Base-by-base conservation (phyloP, 1,284 basidiomycete species). In the Tranzscheliella williamsii region DNA sequence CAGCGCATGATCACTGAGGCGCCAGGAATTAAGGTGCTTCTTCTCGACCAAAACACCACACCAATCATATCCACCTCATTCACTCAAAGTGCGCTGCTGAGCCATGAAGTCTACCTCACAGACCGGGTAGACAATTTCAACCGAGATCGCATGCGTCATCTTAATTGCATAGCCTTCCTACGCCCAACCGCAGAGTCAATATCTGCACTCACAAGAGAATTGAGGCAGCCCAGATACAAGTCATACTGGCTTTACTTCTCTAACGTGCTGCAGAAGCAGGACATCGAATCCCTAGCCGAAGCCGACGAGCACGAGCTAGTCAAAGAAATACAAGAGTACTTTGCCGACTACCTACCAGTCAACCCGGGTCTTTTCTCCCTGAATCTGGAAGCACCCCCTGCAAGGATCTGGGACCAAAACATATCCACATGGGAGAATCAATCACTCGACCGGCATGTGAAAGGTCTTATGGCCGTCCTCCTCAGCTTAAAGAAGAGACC, bases 271-370 rank as follows among this genome's bases (percentile, higher is more conserved):
- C 89, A 84, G 54, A 98, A 97, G 81, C 83, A 85, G 4, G 85
- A 88, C 27, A 97, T 99, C 43, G 95, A 99, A 80, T 83, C 88
- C 11, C 83, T 99, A 44, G 95, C 95, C 0, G 89, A 91, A 68
- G 90, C 88, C 18, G 95, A 99, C 76, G 90, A 95, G 78, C 91
- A 91, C 65, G 93, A 97, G 78, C 88, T 96, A 13, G 94, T 99
- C 21, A 85, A 87, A 58, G 94, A 98, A 81, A 89, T 99, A 13
- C 45, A 49, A 12, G 60, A 76, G 38, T 74, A 63, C 57, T 76
- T 72, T 34, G 62, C 72, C 13, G 76, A 75, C 57, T 76, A 76
- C 22, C 47, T 73, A 24, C 73, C 73, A 11, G 50, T 74, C 48
- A 83, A 92, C 5, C 87, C 91, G 0, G 88, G 84, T 26, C 82